Evolutionary conservation across 2,329 filamentous ascomycete genomes (phyloP).

Genomic region (Bipolaris bicolor): DNA sequence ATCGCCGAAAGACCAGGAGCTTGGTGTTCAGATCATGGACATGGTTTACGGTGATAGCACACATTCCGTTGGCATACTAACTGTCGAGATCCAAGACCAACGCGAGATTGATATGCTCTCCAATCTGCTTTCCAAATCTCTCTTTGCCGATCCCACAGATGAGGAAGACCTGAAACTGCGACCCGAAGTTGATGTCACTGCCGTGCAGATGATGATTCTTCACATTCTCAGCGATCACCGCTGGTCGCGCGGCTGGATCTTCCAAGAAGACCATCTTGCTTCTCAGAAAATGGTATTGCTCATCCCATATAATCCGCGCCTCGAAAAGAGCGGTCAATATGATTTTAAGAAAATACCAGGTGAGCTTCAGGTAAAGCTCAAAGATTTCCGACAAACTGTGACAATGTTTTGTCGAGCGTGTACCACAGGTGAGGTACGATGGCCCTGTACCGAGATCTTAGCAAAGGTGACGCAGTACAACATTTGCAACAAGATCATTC

Average conservation of each 20-base stretch:
- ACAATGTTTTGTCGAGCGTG: conserved; percentile 27
- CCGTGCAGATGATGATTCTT: conserved; percentile 20
- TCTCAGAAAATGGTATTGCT: conserved; percentile 22
- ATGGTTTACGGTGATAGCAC: conserved; percentile 22
- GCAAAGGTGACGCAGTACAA: conserved; percentile 30
- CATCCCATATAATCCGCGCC: conserved; percentile 13
- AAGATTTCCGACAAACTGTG: conserved; percentile 18
- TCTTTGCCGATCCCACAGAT: conserved; percentile 10
- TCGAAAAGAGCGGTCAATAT: neutral
- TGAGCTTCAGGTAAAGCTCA: conserved; percentile 21
- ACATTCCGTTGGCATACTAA: conserved; percentile 22
- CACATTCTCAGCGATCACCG: conserved; percentile 23
- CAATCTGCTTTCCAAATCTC: conserved; percentile 5
- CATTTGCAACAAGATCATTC: conserved; percentile 20
- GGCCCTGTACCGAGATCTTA: conserved; percentile 19
- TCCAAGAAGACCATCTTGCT: conserved; percentile 31
- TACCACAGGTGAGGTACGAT: neutral
- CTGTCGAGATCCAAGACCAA: conserved; percentile 13
- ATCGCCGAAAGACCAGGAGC: conserved; percentile 5
- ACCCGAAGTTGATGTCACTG: neutral
- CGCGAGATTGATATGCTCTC: conserved; percentile 17
- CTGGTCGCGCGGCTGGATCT: conserved; percentile 32
- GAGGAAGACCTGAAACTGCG: neutral
- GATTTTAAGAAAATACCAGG: conserved; percentile 17
- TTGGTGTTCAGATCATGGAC: conserved; percentile 31